phyloP scores from a whole-genome alignment of 345 rosid species.

The Xanthoceras sorbifolium region DNA sequence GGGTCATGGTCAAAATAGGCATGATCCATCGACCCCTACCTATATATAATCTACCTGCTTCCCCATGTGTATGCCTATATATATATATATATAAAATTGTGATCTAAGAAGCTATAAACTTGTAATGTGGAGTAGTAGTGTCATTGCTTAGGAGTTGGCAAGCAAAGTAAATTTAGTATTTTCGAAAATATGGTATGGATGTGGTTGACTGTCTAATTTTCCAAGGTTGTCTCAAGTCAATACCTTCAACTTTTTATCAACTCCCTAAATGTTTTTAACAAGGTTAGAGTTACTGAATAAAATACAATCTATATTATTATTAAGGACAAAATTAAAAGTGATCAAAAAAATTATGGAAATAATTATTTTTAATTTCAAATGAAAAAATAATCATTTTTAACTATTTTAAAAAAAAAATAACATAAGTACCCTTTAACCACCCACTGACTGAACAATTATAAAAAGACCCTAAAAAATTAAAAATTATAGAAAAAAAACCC shows the following conservation, averaged over 20 bases:
- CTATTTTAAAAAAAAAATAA: too few relatives aligned
- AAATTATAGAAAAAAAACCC: too few relatives aligned
- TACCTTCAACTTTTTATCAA: not conserved
- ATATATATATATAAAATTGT: not conserved
- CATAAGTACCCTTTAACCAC: too few relatives aligned
- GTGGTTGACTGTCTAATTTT: not conserved
- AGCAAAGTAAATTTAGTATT: not conserved
- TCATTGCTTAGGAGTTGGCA: not conserved
- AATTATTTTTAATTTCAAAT: too few relatives aligned
- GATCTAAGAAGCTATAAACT: not conserved
- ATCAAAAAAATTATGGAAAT: too few relatives aligned
- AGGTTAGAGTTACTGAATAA: not conserved
- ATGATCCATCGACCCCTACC: not conserved
- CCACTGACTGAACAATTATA: too few relatives aligned
- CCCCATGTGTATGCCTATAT: too few relatives aligned
- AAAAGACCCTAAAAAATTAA: too few relatives aligned
- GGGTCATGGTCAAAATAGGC: slow-evolving; percentile 14
- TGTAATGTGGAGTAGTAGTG: not conserved
- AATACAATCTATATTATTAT: too few relatives aligned
- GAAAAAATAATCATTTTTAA: too few relatives aligned
- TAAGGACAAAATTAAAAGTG: too few relatives aligned
- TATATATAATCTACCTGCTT: not conserved
- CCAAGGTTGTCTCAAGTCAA: not conserved
- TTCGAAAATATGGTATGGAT: not conserved
- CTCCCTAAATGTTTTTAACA: not conserved